A percentile compares a stretch with the other conserved stretches of the same genome.
These are phyloP conservation scores for Linnemannia exigua DNA, from an alignment of 192 early-diverging fungal genomes.

Conservation along the genomic window DNA sequence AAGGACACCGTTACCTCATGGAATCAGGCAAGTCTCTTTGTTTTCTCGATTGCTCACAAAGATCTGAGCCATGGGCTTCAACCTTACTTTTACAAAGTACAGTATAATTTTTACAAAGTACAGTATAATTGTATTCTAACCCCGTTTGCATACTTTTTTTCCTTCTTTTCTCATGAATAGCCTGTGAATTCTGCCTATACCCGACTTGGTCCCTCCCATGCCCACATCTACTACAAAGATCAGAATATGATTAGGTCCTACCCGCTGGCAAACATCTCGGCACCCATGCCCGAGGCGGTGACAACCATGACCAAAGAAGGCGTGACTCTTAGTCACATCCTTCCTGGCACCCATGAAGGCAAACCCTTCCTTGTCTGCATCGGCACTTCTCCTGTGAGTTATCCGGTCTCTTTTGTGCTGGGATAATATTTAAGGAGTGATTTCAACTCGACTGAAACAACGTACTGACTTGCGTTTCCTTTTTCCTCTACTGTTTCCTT, in stretches of 20 bases:
- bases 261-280: background rate
- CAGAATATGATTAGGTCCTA: background rate
- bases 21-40: background rate
- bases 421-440: background rate
- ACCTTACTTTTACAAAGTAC: no score
- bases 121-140: no score
- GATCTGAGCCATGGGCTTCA: no score
- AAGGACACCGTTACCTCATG: background rate
- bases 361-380: background rate
- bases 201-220: background rate
- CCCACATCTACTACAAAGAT: background rate
- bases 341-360: background rate
- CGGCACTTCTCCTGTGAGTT: background rate
- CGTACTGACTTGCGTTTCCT: background rate
- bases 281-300: background rate
- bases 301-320: background rate
- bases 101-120: no score
- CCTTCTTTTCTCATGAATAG: background rate
- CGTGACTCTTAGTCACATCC: background rate
- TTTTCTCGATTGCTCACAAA: background rate
- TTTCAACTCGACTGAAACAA: background rate
- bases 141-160: no score
- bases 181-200: background rate
- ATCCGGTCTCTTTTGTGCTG: background rate
- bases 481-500: background rate